A percentile compares a stretch with the other conserved stretches of the same genome.
Evolutionary conservation across 1,284 basidiomycete species (phyloP).

Genomic region (Leccinum insolens): DNA sequence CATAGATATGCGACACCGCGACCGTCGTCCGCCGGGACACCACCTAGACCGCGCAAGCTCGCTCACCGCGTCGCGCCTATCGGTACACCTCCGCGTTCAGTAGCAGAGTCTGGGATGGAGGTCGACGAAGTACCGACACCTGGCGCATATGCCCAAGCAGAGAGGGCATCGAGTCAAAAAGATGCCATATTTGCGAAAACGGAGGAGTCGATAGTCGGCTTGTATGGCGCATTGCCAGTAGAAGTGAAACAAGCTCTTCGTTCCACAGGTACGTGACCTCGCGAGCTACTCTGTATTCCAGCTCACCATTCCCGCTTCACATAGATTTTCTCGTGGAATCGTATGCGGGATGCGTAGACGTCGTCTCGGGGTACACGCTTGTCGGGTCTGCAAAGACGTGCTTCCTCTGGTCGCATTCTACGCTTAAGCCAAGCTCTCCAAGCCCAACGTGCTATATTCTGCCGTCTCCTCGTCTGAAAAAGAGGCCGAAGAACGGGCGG

Average conservation of each 20-base stretch:
- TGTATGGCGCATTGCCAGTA: slow-evolving; percentile 70
- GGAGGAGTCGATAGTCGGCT: slow-evolving; percentile 66
- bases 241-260: slow-evolving; percentile 74
- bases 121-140: slow-evolving; percentile 55
- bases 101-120: slow-evolving; percentile 59
- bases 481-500: too few relatives aligned
- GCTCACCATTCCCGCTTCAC: slow-evolving; percentile 2
- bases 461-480: slow-evolving; percentile 43
- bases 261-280: slow-evolving; percentile 53
- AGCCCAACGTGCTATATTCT: slow-evolving; percentile 83
- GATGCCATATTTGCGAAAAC: slow-evolving; percentile 72
- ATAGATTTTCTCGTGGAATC: slow-evolving; percentile 69
- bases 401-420: slow-evolving; percentile 82
- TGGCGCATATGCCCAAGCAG: slow-evolving; percentile 39
- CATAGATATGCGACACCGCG: slow-evolving; percentile 40
- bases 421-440: slow-evolving; percentile 37
- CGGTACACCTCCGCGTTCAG: slow-evolving; percentile 37
- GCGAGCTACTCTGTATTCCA: background rate
- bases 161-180: slow-evolving; percentile 27
- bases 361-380: slow-evolving; percentile 70
- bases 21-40: slow-evolving; percentile 40
- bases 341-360: slow-evolving; percentile 73
- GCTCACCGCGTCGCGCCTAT: slow-evolving; percentile 26
- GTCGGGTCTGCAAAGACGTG: slow-evolving; percentile 72
- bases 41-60: slow-evolving; percentile 31